Evolutionary conservation across 192 early-diverging fungal genomes (phyloP).

Genomic region (Dimargaris verticillata): DNA sequence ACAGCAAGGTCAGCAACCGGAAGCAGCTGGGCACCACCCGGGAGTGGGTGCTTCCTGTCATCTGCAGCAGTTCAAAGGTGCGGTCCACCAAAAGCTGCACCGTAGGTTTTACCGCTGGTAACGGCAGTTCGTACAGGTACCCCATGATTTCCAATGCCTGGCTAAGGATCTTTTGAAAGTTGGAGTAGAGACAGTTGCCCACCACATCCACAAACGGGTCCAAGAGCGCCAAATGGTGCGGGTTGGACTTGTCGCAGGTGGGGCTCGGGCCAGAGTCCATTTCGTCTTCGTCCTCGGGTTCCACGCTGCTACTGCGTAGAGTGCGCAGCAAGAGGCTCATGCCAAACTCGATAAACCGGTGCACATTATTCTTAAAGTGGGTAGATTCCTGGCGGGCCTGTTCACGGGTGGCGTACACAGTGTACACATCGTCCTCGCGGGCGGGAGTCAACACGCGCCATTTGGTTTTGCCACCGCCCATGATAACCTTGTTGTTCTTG

Average conservation of each 20-base stretch:
- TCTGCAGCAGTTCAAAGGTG: constrained; percentile 55
- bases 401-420: constrained; percentile 51
- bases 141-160: constrained; percentile 56
- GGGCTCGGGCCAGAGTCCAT: too few relatives aligned
- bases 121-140: constrained; percentile 46
- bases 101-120: constrained; percentile 49
- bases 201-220: constrained; percentile 68
- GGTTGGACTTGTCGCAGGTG: constrained; percentile 31
- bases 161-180: constrained; percentile 47
- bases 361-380: constrained; percentile 69
- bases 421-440: constrained; percentile 28
- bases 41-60: constrained; percentile 39
- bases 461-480: too few relatives aligned
- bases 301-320: constrained; percentile 39
- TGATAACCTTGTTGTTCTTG: constrained; percentile 32
- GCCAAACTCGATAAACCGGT: constrained; percentile 88
- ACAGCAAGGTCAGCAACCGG: constrained; percentile 60
- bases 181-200: constrained; percentile 71
- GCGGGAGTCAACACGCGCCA: constrained; percentile 12
- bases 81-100: constrained; percentile 61
- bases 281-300: constrained; percentile 24
- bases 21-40: constrained; percentile 64
- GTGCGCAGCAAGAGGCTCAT: constrained; percentile 61
- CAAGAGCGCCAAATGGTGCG: constrained; percentile 26
- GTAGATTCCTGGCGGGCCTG: constrained; percentile 42